Evolutionary conservation across 768 basidiomycete genomes (phyloP).

Genomic region (Dioszegia hungarica): DNA sequence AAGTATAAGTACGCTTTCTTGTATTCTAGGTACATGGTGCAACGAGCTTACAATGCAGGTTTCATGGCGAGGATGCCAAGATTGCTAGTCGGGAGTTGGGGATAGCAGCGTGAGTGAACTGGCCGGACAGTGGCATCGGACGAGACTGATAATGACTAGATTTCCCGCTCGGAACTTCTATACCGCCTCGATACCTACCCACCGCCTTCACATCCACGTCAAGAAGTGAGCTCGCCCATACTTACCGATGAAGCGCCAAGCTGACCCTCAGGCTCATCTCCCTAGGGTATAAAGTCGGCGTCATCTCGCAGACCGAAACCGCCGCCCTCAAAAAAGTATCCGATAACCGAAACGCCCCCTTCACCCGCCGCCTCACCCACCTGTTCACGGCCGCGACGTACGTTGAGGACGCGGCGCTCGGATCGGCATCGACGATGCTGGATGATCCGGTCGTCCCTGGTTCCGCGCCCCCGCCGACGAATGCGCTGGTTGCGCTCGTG

Average conservation of each 20-base stretch:
- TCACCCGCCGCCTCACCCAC: constrained; percentile 57
- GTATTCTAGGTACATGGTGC: neutral
- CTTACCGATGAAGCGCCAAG: neutral
- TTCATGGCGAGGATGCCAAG: constrained; percentile 50
- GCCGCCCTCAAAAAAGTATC: constrained; percentile 49
- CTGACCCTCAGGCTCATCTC: constrained; percentile 40
- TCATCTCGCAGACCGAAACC: constrained; percentile 49
- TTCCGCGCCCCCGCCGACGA: constrained; percentile 55
- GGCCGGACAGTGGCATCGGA: neutral
- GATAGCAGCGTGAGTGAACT: constrained; percentile 39
- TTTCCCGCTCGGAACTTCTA: constrained; percentile 49
- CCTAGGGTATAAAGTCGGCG: constrained; percentile 49
- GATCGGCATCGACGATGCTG: constrained; percentile 42
- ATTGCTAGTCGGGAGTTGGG: constrained; percentile 46
- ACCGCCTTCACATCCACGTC: constrained; percentile 48
- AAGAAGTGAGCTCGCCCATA: constrained; percentile 43
- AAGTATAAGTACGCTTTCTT: constrained; percentile 41
- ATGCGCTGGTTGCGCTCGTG: constrained; percentile 72
- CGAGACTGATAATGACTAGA: constrained; percentile 18
- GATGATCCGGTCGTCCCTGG: constrained; percentile 43
- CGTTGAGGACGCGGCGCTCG: constrained; percentile 58
- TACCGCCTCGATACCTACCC: constrained; percentile 47
- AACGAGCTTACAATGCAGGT: constrained; percentile 27
- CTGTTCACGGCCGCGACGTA: constrained; percentile 84
- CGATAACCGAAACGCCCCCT: constrained; percentile 49